Base-by-base conservation (phyloP, 306 rosid species). In the Oxytropis ochrocephala region DNA sequence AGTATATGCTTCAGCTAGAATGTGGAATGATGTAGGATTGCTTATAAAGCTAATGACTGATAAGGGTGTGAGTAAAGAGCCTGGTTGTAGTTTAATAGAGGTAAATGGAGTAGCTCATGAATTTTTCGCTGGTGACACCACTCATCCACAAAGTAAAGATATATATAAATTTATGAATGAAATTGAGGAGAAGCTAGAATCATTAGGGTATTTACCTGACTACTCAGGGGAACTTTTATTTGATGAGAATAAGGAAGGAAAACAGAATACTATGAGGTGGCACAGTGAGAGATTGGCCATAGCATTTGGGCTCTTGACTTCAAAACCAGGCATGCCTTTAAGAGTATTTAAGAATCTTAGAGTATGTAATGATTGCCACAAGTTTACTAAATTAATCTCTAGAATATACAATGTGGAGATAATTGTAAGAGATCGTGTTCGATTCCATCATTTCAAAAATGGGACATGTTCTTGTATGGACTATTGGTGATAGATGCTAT, bases 271-370 rank as follows among this genome's bases (percentile, higher is more conserved):
- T 72, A 66, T 85, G 50, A 73, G 78, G 72, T 58, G 80, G 79
- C 97, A 92, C 27, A 85, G 92, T 49, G 96, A 89, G 84, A 84
- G 89, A 83, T 52, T 89, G 33, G 96, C 96, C 80, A 72, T 89
- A 74, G 87, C 92, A 49, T 89, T 82, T 49, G 96, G 96, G 51
- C 77, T 87, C n/a, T 61, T 88, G 33, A 88, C 43, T 41, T 80
- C 67, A 72, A 84, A 62, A 65, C 69, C 85, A 2, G 86, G 90
- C 30, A 18, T 74, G 56, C 84, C 95, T 0, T 75, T 87, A 12
- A 86, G 88, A 19, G 84, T 87, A 42, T 85, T 89, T 68, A 87
- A 89, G 84, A 91, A 89, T 68, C 92, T 89, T 17, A 67, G 93
- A 47, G 91, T 91, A 41, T 86, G 95, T 65, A 83, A 78, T 47